Percentiles rank a stretch among this genome's conserved stretches.
Conservation (phyloP, 345 rosid species). For the Sonneratia alba region DNA sequence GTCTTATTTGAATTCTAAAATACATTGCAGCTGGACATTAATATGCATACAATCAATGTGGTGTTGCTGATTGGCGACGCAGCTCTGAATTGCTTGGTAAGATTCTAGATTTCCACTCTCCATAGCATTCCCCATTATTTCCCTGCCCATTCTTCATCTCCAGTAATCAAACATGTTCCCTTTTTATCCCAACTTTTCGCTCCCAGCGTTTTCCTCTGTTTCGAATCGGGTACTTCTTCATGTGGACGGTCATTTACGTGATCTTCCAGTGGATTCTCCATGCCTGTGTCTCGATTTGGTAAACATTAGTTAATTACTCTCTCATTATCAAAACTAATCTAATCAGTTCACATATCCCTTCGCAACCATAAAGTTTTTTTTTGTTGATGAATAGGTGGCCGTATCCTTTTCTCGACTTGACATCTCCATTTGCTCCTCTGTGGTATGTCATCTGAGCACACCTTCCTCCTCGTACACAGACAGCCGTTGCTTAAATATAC, state of each 20-base stretch:
- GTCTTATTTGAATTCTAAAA: slow-evolving; percentile 2
- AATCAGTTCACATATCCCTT: background rate
- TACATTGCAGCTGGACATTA: slow-evolving; percentile 48
- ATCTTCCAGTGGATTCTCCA: slow-evolving; percentile 86
- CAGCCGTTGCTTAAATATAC: background rate
- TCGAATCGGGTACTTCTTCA: slow-evolving; percentile 79
- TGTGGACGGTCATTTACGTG: slow-evolving; percentile 71
- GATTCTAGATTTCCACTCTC: background rate
- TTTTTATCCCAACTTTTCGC: background rate
- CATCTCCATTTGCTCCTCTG: slow-evolving; percentile 77
- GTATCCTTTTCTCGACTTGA: slow-evolving; percentile 86
- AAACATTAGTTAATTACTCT: slow-evolving; percentile 2
- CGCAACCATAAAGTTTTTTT: background rate
- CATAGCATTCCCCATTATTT: background rate
- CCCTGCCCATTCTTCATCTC: background rate
- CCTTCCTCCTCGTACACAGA: background rate
- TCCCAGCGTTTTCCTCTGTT: slow-evolving; percentile 83
- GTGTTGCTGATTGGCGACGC: slow-evolving; percentile 74
- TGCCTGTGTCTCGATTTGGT: slow-evolving; percentile 56
- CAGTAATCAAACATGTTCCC: background rate
- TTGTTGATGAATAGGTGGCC: slow-evolving; percentile 75
- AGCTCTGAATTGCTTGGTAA: slow-evolving; percentile 75
- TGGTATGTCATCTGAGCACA: slow-evolving; percentile 37
- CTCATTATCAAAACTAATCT: background rate
- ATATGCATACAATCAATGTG: slow-evolving; percentile 79